Evolutionary conservation across 2,329 filamentous ascomycete species (phyloP).

Genomic region (Phialocephala sp.): DNA sequence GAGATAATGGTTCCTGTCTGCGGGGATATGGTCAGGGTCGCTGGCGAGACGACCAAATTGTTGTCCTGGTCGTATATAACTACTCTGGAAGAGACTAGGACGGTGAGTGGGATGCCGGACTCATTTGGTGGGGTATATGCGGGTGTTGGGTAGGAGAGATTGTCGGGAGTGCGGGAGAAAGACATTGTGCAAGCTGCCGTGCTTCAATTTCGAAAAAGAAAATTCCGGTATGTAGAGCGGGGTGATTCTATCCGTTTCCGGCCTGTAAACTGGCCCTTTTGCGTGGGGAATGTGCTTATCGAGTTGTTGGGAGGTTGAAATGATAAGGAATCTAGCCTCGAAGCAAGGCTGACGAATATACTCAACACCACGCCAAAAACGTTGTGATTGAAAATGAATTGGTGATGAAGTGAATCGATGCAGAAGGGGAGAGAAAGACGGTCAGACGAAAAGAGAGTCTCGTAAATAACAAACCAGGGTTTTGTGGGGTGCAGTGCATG

Average conservation of each 20-base stretch:
- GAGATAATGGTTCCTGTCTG: constrained; percentile 83
- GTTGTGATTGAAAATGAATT: constrained; percentile 10
- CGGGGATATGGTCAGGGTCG: constrained; percentile 81
- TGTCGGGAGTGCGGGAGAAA: constrained; percentile 2
- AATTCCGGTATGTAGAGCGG: constrained; percentile 12
- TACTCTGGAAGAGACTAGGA: constrained; percentile 83
- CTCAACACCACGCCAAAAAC: constrained; percentile 7
- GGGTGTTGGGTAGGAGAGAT: constrained; percentile 39
- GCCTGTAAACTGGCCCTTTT: constrained; percentile 11
- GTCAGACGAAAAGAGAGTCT: constrained; percentile 16
- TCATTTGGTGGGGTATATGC: constrained; percentile 40
- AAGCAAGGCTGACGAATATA: constrained; percentile 19
- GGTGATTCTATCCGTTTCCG: constrained; percentile 12
- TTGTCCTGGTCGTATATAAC: constrained; percentile 75
- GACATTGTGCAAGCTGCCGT: constrained; percentile 30
- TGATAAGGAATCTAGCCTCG: constrained; percentile 26
- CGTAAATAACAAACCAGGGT: constrained; percentile 16
- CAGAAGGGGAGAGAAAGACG: constrained; percentile 26
- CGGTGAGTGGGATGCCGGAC: constrained; percentile 60
- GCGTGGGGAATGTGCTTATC: constrained; percentile 36
- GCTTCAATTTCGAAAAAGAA: constrained; percentile 23
- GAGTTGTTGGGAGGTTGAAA: constrained; percentile 26
- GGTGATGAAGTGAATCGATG: constrained; percentile 15
- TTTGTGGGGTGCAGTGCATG: constrained; percentile 37
- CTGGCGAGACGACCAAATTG: constrained; percentile 71